Evolutionary conservation across 2,329 filamentous ascomycete genomes (phyloP).

Genomic region (Stachybotrys elegans): DNA sequence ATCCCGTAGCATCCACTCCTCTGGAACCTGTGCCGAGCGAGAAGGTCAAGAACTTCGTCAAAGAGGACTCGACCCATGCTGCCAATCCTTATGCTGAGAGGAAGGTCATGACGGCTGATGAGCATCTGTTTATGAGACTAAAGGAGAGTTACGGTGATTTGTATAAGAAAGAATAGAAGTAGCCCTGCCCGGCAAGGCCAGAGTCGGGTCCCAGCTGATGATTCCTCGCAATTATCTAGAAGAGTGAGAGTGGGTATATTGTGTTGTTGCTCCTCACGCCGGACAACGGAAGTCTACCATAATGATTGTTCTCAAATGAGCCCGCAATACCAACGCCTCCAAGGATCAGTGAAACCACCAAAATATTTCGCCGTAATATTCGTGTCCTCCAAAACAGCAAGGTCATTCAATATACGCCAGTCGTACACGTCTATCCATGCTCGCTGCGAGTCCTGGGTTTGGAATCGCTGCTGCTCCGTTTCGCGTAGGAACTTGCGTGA

Average conservation of each 20-base stretch:
- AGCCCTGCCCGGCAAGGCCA: background rate
- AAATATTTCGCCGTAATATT: conserved; percentile 23
- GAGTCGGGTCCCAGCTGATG: background rate
- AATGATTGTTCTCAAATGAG: conserved; percentile 26
- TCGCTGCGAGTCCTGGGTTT: conserved; percentile 19
- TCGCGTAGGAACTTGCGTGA: conserved; percentile 26
- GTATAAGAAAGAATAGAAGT: conserved; percentile 30
- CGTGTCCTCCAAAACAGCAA: conserved; percentile 33
- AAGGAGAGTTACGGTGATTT: conserved; percentile 53
- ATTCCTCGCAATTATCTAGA: background rate
- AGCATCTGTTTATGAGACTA: conserved; percentile 58
- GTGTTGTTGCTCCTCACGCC: too few species aligned
- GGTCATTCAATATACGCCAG: conserved; percentile 38
- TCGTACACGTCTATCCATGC: conserved; percentile 40
- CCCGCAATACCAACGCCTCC: conserved; percentile 39
- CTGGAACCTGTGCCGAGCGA: conserved; percentile 58
- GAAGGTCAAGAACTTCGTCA: conserved; percentile 40
- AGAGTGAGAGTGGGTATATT: background rate
- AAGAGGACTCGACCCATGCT: conserved; percentile 21
- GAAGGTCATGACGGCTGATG: conserved; percentile 56
- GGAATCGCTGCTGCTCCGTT: conserved; percentile 24
- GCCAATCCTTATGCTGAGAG: conserved; percentile 45
- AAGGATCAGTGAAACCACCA: conserved; percentile 32
- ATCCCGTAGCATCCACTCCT: conserved; percentile 49
- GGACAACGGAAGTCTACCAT: too few species aligned